Evolutionary conservation across 768 basidiomycete species (phyloP).

Genomic region (Chalciporus chontae): DNA sequence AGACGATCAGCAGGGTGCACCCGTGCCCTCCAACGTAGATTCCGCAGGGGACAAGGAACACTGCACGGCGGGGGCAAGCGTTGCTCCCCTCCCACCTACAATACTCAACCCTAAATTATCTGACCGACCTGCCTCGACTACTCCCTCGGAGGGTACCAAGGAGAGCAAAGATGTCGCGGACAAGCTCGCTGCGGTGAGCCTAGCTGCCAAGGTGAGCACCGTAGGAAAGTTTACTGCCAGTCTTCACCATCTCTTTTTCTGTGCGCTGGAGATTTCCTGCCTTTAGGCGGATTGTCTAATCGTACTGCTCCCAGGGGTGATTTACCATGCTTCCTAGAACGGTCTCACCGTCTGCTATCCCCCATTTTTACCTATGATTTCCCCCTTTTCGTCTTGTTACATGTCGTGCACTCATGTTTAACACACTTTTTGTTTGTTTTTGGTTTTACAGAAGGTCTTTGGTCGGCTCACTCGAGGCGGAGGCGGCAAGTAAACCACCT

Average conservation of each 20-base stretch:
- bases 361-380: not conserved
- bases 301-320: not conserved
- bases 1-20: slow-evolving; percentile 1
- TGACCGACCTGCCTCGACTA: not conserved
- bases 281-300: not conserved
- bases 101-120: slow-evolving; percentile 1
- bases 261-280: not conserved
- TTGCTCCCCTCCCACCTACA: slow-evolving; percentile 4
- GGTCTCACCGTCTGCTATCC: not conserved
- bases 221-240: slow-evolving; percentile 6
- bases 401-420: slow-evolving; percentile 14
- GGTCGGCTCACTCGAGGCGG: slow-evolving; percentile 13
- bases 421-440: slow-evolving; percentile 16
- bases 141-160: slow-evolving; percentile 10
- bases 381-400: not conserved
- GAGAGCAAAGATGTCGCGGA: slow-evolving; percentile 25
- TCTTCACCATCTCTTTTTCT: not conserved
- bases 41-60: not conserved
- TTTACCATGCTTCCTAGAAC: not conserved
- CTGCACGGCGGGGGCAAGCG: not conserved
- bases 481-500: slow-evolving; percentile 22
- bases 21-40: not conserved
- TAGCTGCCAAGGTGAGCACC: slow-evolving; percentile 31
- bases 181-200: slow-evolving; percentile 24
- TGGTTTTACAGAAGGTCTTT: slow-evolving; percentile 27